These are phyloP conservation scores for Phylloporus sp. DNA, from an alignment of 768 basidiomycete species.

Conservation along the genomic window DNA sequence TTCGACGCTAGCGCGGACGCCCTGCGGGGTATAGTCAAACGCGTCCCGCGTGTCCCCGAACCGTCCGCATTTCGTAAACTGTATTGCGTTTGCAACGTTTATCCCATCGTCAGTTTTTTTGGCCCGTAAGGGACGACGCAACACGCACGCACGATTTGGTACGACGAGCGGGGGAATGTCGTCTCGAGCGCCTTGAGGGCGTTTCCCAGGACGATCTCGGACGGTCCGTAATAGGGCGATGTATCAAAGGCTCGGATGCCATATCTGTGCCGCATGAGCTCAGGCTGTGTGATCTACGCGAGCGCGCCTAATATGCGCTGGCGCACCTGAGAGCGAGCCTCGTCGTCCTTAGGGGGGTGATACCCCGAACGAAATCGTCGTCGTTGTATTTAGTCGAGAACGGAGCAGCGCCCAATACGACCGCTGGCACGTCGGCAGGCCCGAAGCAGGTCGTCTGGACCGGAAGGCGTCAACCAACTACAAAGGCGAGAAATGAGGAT, in stretches of 20 bases:
- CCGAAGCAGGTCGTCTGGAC: conserved; percentile 31
- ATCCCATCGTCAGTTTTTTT: too few relatives aligned
- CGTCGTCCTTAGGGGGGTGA: conserved; percentile 58
- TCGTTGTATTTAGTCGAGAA: conserved; percentile 66
- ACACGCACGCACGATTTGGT: conserved; percentile 61
- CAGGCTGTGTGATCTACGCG: background rate
- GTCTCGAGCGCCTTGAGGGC: conserved; percentile 51
- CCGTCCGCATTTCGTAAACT: conserved; percentile 88
- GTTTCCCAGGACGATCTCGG: conserved; percentile 71
- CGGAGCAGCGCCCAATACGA: conserved; percentile 70
- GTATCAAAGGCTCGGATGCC: conserved; percentile 82
- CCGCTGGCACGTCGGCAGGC: conserved; percentile 33
- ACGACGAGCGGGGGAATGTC: conserved; percentile 76
- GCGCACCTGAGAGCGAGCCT: conserved; percentile 71
- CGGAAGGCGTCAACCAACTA: conserved; percentile 3
- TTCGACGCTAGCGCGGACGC: conserved; percentile 60
- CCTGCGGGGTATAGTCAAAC: conserved; percentile 71
- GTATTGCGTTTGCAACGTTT: background rate
- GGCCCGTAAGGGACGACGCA: too few relatives aligned
- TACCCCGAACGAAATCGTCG: conserved; percentile 51
- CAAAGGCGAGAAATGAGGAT: background rate
- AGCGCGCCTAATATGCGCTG: too few relatives aligned
- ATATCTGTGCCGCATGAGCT: conserved; percentile 45
- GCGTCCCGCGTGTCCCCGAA: conserved; percentile 47
- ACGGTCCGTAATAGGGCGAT: conserved; percentile 72